Base-by-base conservation (phyloP, 23 red algal genomes). In the Gracilaria gracilis region DNA sequence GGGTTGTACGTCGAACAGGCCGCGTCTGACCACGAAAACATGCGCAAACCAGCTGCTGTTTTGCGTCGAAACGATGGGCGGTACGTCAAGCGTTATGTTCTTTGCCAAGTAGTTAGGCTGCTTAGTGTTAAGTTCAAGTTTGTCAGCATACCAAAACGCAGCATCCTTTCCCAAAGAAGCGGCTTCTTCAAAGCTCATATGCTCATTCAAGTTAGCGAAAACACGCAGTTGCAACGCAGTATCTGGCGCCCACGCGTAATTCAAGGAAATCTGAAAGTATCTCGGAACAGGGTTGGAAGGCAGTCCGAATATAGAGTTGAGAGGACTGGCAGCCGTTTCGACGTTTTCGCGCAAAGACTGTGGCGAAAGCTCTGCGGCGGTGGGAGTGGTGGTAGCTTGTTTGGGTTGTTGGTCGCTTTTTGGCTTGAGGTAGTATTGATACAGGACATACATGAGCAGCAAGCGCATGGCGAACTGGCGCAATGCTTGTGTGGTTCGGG, bases 31-130 rank as follows among this genome's bases (percentile, higher is more conserved):
- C 29, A 95, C 75, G 50, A 91, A 95, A 36, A 90, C 72, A 34
- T 95, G 93, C 46, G 81, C 88, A 37, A 38, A 95, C 93, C 85
- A 86, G 23, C 76, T 65, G 25, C 31, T n/a, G 58, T 95, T 95
- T 17, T 27, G 62, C 8, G 27, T 0, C 13, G 36, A 15, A 48
- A 95, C 86, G 25, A 15, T 70, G 11, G 42, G 67, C 38, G 93
- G 88, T 16, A 95, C 87, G 28, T 53, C 29, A n/a, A 91, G 39
- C 35, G 86, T 85, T 15, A 86, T 58, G 57, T 87, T 86, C 57
- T 76, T 42, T 16, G 40, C 57, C 38, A 77, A 5, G 57, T 80
- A 71, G 34, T 88, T 89, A 25, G 15, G 28, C 42, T 69, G 33
- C 17, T 40, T 74, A 35, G 27, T 36, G 23, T 47, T 57, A 23